Base-by-base conservation (phyloP, 352 stramenopile species). In the Pythium dissimile region DNA sequence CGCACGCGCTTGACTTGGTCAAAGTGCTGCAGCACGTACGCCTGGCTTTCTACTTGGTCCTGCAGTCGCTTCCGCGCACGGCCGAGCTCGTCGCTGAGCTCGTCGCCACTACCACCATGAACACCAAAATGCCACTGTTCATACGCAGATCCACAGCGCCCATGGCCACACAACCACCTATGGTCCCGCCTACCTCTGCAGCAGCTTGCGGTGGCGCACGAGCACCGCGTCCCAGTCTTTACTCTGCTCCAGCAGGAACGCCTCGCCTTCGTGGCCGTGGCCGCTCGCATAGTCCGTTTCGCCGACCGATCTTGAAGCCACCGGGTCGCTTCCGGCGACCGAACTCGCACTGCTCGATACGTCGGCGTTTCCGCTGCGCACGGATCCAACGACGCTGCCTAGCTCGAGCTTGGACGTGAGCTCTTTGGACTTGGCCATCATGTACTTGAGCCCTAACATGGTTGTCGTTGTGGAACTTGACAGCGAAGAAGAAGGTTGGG, bases 361-460 rank as follows among this genome's bases (percentile, higher is more conserved):
- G 43, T 67, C 61, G 20, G 18, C 42, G 37, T 48, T 45, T 5
- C 7, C 30, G 45, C 45, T 62, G 30, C 53, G 45, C 16, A 30
- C 34, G 23, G 31, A 26, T 18, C 32, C 32, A 2, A 63, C 61
- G 31, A 63, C 61, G 34, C n/a, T 41, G 26, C 24, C 73, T 50
- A 73, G 16, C 71, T 89, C 77, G 1, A 88, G 67, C 48, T 65
- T 80, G 31, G 71, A 78, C 41, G 78, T 77, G 42, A 88, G 66
- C 62, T 87, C 80, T 35, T 75, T 84, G 49, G 77, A 88, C 73
- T 90, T 90, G 62, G 75, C 76, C 42, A 90, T 77, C 39, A 90
- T 66, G 64, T 84, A 88, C 63, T 90, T 81, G 65, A 90, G 71
- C 12, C 80, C 69, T 24, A 87, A 54, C 80, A 89, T 89, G 10